Evolutionary conservation across 495 filamentous ascomycete species (phyloP).

Genomic region (Aspergillus ostianus): DNA sequence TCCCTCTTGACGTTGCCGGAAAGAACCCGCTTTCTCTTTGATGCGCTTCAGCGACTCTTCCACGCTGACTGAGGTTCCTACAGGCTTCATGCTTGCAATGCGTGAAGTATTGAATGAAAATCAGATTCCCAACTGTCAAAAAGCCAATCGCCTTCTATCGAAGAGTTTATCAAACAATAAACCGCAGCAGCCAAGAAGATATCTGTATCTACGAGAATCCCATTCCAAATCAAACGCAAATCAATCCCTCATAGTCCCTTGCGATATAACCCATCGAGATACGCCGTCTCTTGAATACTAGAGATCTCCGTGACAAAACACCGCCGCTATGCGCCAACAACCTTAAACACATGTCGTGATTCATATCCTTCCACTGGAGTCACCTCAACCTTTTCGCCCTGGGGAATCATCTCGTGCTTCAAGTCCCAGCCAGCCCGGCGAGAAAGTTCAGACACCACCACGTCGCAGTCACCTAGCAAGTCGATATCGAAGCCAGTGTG

Average conservation of each 20-base stretch:
- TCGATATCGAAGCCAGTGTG: constrained; percentile 96
- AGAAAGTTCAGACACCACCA: constrained; percentile 86
- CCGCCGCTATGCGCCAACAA: constrained; percentile 47
- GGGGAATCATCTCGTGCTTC: constrained; percentile 81
- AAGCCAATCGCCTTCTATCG: background rate
- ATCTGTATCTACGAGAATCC: background rate
- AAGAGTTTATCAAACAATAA: constrained; percentile 8
- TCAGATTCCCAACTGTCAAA: background rate
- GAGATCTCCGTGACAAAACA: constrained; percentile 34
- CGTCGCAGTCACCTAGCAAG: constrained; percentile 89
- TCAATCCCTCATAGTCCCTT: constrained; percentile 6
- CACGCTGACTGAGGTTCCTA: too few species aligned
- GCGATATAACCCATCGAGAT: constrained; percentile 18
- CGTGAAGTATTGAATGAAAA: background rate
- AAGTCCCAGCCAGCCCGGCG: constrained; percentile 84
- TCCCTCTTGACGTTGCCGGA: constrained; percentile 4
- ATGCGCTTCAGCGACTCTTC: too few species aligned
- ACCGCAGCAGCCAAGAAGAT: constrained; percentile 1
- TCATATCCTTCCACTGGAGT: constrained; percentile 58
- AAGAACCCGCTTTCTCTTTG: background rate
- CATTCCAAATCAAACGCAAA: background rate
- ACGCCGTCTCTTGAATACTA: constrained; percentile 29
- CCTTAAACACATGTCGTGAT: constrained; percentile 63
- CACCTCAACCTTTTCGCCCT: constrained; percentile 58
- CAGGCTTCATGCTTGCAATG: too few species aligned